These are phyloP conservation scores for Bocquillonia castaneifolia DNA, from an alignment of 441 rosid genomes.

Conservation along the genomic window DNA sequence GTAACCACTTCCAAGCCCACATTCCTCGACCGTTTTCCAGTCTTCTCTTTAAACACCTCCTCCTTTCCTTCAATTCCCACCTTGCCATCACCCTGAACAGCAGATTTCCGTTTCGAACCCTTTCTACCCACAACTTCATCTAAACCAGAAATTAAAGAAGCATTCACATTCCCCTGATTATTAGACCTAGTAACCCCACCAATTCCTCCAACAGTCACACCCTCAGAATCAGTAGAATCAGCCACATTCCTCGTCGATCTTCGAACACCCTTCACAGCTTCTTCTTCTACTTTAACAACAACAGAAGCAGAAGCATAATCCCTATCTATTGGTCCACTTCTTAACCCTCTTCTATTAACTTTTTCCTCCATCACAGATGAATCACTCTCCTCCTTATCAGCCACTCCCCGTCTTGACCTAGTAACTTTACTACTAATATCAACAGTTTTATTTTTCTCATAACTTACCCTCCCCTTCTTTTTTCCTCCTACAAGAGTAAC, in stretches of 20 bases:
- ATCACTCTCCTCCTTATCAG: background rate
- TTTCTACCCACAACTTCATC: constrained; percentile 15
- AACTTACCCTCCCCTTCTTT: constrained; percentile 31
- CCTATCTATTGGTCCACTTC: background rate
- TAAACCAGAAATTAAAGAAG: constrained; percentile 8
- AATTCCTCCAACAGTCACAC: background rate
- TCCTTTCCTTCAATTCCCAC: constrained; percentile 8
- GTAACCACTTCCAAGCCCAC: constrained; percentile 10
- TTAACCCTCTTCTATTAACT: background rate
- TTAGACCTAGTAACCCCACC: constrained; percentile 26
- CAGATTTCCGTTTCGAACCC: constrained; percentile 23
- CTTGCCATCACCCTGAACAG: constrained; percentile 10
- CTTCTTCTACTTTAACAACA: constrained; percentile 19
- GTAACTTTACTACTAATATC: constrained; percentile 19
- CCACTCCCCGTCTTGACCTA: constrained; percentile 23
- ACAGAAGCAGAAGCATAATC: no score
- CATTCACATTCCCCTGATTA: no score
- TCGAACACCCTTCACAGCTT: constrained; percentile 17
- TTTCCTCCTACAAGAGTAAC: constrained; percentile 12
- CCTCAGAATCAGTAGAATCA: constrained; percentile 11
- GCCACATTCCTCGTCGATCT: constrained; percentile 18
- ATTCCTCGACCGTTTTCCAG: constrained; percentile 19
- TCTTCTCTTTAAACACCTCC: constrained; percentile 5
- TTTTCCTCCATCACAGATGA: constrained; percentile 5
- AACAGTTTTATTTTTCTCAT: constrained; percentile 1